Conservation (phyloP, 164 flowering plant genomes). For the Aristolochia fimbriata region DNA sequence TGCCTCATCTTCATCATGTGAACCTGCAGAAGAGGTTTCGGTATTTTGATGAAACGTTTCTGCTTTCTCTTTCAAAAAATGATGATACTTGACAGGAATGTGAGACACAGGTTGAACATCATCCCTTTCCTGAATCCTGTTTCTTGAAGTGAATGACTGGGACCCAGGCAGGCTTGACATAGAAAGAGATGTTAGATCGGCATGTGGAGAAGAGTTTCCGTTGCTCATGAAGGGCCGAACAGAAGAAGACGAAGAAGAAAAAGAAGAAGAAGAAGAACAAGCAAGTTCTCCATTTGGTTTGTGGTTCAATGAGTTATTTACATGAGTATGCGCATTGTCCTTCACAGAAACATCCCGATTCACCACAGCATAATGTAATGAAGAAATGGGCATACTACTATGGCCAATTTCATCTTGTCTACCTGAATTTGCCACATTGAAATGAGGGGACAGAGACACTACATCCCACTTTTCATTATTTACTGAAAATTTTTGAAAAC, state of each 20-base stretch:
- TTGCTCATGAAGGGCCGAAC: slow-evolving; percentile 3
- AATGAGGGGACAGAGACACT: background rate
- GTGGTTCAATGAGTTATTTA: background rate
- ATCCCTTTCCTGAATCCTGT: slow-evolving; percentile 17
- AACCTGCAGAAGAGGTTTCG: background rate
- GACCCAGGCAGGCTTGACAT: slow-evolving; percentile 4
- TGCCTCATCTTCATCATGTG: slow-evolving; percentile 35
- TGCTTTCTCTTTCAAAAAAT: slow-evolving; percentile 19
- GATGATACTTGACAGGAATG: slow-evolving; percentile 5
- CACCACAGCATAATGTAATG: background rate
- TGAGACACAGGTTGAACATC: slow-evolving; percentile 13
- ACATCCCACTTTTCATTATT: background rate
- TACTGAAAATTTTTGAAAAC: background rate
- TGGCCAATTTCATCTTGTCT: background rate
- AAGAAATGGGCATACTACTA: slow-evolving; percentile 1
- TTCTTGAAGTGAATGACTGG: slow-evolving; percentile 10
- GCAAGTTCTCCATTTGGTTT: background rate
- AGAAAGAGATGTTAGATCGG: slow-evolving; percentile 3
- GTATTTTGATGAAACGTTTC: slow-evolving; percentile 1
- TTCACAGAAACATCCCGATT: background rate
- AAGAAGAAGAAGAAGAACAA: slow-evolving; percentile 4
- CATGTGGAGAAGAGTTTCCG: slow-evolving; percentile 1
- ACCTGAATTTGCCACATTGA: background rate
- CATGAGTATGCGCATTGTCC: background rate
- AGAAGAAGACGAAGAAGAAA: slow-evolving; percentile 4